Conservation (phyloP, 768 basidiomycete genomes). For the Neoboletus subvelutipes region DNA sequence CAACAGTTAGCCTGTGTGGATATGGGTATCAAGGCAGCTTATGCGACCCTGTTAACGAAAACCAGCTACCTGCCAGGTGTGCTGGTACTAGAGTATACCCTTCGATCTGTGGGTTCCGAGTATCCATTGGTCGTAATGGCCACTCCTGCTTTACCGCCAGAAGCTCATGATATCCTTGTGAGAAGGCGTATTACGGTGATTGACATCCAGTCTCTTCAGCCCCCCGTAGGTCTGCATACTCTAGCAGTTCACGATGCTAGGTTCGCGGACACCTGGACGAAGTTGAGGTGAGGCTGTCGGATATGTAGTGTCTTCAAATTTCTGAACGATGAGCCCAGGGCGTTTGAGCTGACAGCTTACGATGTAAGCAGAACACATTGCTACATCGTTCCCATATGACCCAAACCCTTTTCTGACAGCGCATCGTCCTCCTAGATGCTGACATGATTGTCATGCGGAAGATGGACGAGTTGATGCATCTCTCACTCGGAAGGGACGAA, state of each 20-base stretch:
- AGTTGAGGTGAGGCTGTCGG: slow-evolving; percentile 42
- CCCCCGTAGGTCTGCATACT: slow-evolving; percentile 40
- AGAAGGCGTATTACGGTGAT: slow-evolving; percentile 52
- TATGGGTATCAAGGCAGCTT: slow-evolving; percentile 52
- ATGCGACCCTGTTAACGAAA: slow-evolving; percentile 77
- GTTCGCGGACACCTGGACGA: slow-evolving; percentile 67
- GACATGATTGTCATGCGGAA: slow-evolving; percentile 85
- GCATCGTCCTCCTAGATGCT: slow-evolving; percentile 78
- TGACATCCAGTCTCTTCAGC: slow-evolving; percentile 61
- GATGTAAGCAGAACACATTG: slow-evolving; percentile 44
- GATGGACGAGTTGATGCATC: slow-evolving; percentile 73
- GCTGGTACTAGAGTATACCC: slow-evolving; percentile 52
- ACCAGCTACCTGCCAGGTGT: slow-evolving; percentile 55
- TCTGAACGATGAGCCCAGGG: slow-evolving; percentile 29
- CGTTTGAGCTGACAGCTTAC: slow-evolving; percentile 66
- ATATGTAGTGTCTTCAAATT: slow-evolving; percentile 22
- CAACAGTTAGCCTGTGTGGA: not conserved
- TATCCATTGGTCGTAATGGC: slow-evolving; percentile 84
- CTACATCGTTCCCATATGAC: not conserved
- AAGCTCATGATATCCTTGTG: slow-evolving; percentile 50
- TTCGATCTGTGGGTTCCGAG: slow-evolving; percentile 52
- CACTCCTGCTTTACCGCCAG: slow-evolving; percentile 54
- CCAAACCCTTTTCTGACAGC: slow-evolving; percentile 40
- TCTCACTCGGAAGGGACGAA: slow-evolving; percentile 57
- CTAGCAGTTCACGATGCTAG: slow-evolving; percentile 42